Conservation (phyloP, 257 asterid species). For the Cinchona pubescens region DNA sequence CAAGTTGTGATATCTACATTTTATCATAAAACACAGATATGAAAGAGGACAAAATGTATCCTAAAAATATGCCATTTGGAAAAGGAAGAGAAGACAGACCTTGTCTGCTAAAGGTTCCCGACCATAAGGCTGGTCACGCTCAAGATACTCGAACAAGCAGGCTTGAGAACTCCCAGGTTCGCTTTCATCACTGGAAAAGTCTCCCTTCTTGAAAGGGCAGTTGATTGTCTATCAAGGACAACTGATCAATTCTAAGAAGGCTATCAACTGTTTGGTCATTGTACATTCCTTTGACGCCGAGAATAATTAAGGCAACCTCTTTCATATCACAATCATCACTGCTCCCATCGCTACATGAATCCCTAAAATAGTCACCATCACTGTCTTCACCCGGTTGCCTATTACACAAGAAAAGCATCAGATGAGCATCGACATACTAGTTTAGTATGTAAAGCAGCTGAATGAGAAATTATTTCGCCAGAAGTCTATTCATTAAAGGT, state of each 20-base stretch:
- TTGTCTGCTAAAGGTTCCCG: constrained; percentile 77
- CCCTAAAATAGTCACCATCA: constrained; percentile 71
- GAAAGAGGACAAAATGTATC: background rate
- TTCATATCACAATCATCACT: constrained; percentile 92
- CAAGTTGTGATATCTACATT: constrained; percentile 67
- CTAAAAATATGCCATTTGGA: background rate
- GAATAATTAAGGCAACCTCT: constrained; percentile 44
- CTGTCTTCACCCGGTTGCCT: constrained; percentile 89
- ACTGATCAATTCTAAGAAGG: constrained; percentile 32
- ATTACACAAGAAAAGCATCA: constrained; percentile 18
- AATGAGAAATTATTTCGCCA: background rate
- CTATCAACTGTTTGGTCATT: constrained; percentile 26
- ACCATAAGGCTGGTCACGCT: constrained; percentile 64
- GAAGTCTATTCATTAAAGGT: background rate
- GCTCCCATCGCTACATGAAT: constrained; percentile 88
- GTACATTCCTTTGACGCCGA: constrained; percentile 35
- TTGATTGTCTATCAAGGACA: constrained; percentile 44
- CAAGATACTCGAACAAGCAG: constrained; percentile 75
- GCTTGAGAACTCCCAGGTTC: constrained; percentile 72
- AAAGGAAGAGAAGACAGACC: constrained; percentile 24
- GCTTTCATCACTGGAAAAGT: constrained; percentile 85
- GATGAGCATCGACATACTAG: background rate
- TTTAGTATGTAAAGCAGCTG: background rate
- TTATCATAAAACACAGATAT: constrained; percentile 9
- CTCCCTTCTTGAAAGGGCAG: constrained; percentile 64